Evolutionary conservation across 257 asterid species (phyloP).

Genomic region (Lycium ferocissimum): DNA sequence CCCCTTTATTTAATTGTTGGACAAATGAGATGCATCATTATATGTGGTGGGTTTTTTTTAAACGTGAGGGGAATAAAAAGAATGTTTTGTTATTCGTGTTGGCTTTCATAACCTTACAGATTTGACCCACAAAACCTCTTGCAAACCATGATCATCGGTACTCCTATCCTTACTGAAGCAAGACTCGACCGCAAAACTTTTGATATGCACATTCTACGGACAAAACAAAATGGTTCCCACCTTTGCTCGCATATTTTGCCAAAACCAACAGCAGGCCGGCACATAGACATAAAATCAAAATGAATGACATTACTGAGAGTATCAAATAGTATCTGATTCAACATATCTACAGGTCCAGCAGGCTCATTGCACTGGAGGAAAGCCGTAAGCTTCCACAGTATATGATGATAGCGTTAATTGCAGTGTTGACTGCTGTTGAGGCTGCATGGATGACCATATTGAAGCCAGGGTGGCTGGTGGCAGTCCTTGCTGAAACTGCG

Average conservation of each 20-base stretch:
- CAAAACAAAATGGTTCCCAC: not conserved
- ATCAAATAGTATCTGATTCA: conserved; percentile 16
- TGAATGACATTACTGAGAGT: conserved; percentile 13
- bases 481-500: too few relatives aligned
- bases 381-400: not conserved
- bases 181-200: not conserved
- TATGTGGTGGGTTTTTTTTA: too few relatives aligned
- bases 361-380: not conserved
- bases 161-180: not conserved
- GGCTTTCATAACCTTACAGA: conserved; percentile 20
- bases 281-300: conserved; percentile 3
- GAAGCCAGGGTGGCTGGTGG: too few relatives aligned
- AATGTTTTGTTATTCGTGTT: too few relatives aligned
- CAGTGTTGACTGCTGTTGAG: conserved; percentile 39
- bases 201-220: conserved; percentile 27
- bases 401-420: conserved; percentile 74
- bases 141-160: not conserved
- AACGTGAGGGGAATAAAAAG: too few relatives aligned
- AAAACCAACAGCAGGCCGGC: conserved; percentile 23
- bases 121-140: not conserved
- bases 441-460: too few relatives aligned
- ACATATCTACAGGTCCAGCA: not conserved
- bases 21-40: too few relatives aligned
- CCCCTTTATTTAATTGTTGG: too few relatives aligned
- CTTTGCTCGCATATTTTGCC: conserved; percentile 20